Base-by-base conservation (phyloP, 2,329 filamentous ascomycete species). In the Tolypocladium ovalisporum region DNA sequence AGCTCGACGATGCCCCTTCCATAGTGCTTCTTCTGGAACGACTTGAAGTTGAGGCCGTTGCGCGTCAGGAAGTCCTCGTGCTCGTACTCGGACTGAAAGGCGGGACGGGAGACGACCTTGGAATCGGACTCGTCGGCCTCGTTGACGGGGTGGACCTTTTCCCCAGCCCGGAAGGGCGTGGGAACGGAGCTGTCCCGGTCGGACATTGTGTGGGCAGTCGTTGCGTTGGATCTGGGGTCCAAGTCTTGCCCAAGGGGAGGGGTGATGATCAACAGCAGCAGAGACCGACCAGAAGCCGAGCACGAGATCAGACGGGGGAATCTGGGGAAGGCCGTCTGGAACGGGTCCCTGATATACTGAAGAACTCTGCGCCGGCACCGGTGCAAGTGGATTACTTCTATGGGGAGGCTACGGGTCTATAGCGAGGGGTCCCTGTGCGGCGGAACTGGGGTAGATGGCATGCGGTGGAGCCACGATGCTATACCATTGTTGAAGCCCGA, bases 1-100 rank as follows among this genome's bases (percentile, higher is more conserved):
- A 78, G 68, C 63, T 76, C 68, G 51, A 67, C 65, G 32, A 67
- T 58, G 36, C 66, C 67, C 10, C 57, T 29, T 52, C 67, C 67
- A 62, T 68, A 70, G 60, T 67, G 54, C 55, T 67, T 67, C 58
- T 62, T 65, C 63, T 70, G 66, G 63, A 73, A 73, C 22, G 70
- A 73, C 35, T 66, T 63, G n/a, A 65, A 53, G 55, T 67, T 73
- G 32, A 73, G 63, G 52, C 71, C 71, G 51, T 68, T 69, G 51
- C 71, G 67, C 54, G 70, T 73, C 67, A 63, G 64, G 58, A 68
- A 70, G 56, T 68, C 64, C 54, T 68, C 67, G 19, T 71, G 65
- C 29, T 62, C 56, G 34, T 62, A 65, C 10, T 58, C 61, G 27
- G 62, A 57, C 13, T 53, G 54, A 22, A 60, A 60, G 8, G 47